Evolutionary conservation across 352 stramenopile species (phyloP).

Genomic region (Phytophthora sojae): DNA sequence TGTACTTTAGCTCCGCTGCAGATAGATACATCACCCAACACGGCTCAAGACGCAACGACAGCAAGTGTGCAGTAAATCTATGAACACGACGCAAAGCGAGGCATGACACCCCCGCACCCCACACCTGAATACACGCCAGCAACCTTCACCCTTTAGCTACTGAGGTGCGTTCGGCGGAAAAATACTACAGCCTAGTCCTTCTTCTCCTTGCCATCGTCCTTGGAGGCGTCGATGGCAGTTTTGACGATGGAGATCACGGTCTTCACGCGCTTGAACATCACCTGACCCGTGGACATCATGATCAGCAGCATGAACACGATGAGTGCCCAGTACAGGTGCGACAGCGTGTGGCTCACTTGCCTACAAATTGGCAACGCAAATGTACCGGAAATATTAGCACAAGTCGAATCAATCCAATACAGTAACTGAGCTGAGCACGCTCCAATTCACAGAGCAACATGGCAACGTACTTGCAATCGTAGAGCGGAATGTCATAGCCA

Average conservation of each 20-base stretch:
- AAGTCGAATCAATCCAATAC: too few species aligned
- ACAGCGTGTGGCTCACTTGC: slow-evolving; percentile 87
- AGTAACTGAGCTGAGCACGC: too few species aligned
- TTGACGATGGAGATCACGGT: slow-evolving; percentile 79
- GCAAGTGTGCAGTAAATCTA: slow-evolving; percentile 30
- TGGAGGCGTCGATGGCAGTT: slow-evolving; percentile 62
- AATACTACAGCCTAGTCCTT: slow-evolving; percentile 55
- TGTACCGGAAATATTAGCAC: slow-evolving; percentile 8
- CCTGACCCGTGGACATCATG: slow-evolving; percentile 80
- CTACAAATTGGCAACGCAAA: slow-evolving; percentile 41
- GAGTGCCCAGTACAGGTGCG: slow-evolving; percentile 88
- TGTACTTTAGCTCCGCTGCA: too few species aligned
- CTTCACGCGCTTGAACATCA: slow-evolving; percentile 88
- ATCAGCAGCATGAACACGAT: slow-evolving; percentile 91
- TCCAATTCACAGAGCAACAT: not conserved
- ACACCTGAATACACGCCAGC: slow-evolving; percentile 17
- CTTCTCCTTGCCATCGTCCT: slow-evolving; percentile 64
- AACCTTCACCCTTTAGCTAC: slow-evolving; percentile 10
- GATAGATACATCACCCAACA: too few species aligned
- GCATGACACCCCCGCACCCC: slow-evolving; percentile 20
- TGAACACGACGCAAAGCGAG: slow-evolving; percentile 30
- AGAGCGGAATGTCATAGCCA: slow-evolving; percentile 87
- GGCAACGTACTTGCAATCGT: slow-evolving; percentile 90
- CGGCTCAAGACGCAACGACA: too few species aligned
- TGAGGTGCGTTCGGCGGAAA: slow-evolving; percentile 9